phyloP scores from a whole-genome alignment of 192 early-diverging fungal genomes.

The Backusella circina region DNA sequence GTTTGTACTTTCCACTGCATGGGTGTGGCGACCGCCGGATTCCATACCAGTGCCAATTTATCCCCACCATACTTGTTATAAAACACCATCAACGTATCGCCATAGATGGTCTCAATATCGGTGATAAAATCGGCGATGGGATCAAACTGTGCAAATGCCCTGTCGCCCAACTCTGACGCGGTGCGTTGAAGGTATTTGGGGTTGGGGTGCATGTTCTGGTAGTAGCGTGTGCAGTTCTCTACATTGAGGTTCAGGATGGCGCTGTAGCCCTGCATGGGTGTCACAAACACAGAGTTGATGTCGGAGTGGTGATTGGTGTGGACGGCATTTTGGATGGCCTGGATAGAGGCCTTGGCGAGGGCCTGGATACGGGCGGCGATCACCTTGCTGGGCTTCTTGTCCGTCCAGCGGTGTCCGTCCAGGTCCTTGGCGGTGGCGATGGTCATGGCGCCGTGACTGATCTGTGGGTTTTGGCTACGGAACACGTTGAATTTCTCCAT shows the following conservation, averaged over 20 bases:
- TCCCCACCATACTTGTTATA: slow-evolving; percentile 73
- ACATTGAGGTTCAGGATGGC: slow-evolving; percentile 66
- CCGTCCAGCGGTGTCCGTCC: slow-evolving; percentile 56
- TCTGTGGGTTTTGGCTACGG: slow-evolving; percentile 36
- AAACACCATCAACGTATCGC: slow-evolving; percentile 66
- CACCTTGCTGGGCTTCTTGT: slow-evolving; percentile 48
- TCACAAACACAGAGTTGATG: slow-evolving; percentile 68
- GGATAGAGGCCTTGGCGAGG: slow-evolving; percentile 65
- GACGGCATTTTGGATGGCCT: slow-evolving; percentile 40
- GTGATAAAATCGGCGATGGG: slow-evolving; percentile 64
- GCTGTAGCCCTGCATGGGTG: slow-evolving; percentile 78
- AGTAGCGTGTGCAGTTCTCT: slow-evolving; percentile 55
- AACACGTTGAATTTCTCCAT: slow-evolving; percentile 56
- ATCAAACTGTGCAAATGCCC: slow-evolving; percentile 71
- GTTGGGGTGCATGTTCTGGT: slow-evolving; percentile 58
- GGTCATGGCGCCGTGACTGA: slow-evolving; percentile 54
- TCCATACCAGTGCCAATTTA: slow-evolving; percentile 68
- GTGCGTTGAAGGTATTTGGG: slow-evolving; percentile 38
- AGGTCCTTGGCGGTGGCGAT: slow-evolving; percentile 65
- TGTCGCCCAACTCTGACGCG: slow-evolving; percentile 48
- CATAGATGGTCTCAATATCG: slow-evolving; percentile 64
- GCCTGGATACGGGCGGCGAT: slow-evolving; percentile 58
- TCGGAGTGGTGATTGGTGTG: slow-evolving; percentile 25
- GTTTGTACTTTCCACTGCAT: slow-evolving; percentile 63
- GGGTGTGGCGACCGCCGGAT: slow-evolving; percentile 47